Conservation (phyloP, 106 monocot species). For the Acorus calamus region DNA sequence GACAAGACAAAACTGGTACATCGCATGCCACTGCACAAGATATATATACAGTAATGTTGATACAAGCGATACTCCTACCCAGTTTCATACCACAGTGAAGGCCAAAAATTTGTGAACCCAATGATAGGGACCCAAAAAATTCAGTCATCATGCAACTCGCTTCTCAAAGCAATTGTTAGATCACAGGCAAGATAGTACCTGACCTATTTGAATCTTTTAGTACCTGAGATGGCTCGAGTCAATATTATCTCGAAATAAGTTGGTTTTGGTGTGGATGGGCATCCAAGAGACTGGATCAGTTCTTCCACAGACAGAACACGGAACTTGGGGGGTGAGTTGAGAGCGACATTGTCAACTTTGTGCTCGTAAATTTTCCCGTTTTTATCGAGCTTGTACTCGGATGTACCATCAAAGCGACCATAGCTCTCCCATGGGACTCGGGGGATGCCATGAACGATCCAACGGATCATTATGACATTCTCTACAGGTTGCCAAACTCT, state of each 20-base stretch:
- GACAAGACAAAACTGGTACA: too few species aligned
- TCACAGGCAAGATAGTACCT: slow-evolving; percentile 36
- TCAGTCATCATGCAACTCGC: background rate
- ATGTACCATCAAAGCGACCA: slow-evolving; percentile 74
- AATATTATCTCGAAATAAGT: slow-evolving; percentile 43
- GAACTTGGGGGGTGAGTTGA: slow-evolving; percentile 58
- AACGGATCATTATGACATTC: slow-evolving; percentile 72
- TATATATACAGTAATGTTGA: too few species aligned
- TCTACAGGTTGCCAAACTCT: slow-evolving; percentile 78
- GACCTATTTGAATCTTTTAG: slow-evolving; percentile 30
- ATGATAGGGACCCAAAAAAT: too few species aligned
- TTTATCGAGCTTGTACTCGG: slow-evolving; percentile 77
- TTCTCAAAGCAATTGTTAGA: slow-evolving; percentile 23
- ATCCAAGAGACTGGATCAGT: slow-evolving; percentile 54
- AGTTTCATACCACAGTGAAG: too few species aligned
- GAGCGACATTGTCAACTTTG: slow-evolving; percentile 54
- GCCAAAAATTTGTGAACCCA: too few species aligned
- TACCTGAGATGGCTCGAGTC: background rate
- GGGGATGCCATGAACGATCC: slow-evolving; percentile 68
- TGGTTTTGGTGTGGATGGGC: slow-evolving; percentile 55
- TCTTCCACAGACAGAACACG: slow-evolving; percentile 40
- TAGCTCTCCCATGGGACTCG: slow-evolving; percentile 72
- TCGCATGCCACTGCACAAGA: too few species aligned
- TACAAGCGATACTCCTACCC: too few species aligned
- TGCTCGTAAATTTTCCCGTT: slow-evolving; percentile 92